Percentiles rank a stretch among this genome's conserved stretches.
phyloP scores from a whole-genome alignment of 2,329 filamentous ascomycete genomes.

The Fusarium sulawesiense region DNA sequence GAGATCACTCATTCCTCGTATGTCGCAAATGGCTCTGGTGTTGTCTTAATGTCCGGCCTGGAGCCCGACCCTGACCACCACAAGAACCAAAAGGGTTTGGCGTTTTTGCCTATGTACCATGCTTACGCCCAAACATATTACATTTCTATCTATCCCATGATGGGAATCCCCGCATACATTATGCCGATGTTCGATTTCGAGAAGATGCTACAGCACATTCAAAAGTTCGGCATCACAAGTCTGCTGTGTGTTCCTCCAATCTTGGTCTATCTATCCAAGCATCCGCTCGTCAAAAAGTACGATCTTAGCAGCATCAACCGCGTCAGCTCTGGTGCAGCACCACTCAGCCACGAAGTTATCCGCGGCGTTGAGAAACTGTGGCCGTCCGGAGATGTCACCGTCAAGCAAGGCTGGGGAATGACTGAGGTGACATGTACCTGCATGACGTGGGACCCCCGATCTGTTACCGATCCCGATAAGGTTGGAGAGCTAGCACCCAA shows the following conservation, averaged over 20 bases:
- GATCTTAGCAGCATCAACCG: slow-evolving; percentile 73
- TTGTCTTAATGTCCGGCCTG: slow-evolving; percentile 55
- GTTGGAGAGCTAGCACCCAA: slow-evolving; percentile 52
- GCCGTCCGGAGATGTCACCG: slow-evolving; percentile 48
- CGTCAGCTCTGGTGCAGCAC: slow-evolving; percentile 75
- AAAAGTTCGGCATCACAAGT: slow-evolving; percentile 74
- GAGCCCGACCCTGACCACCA: slow-evolving; percentile 58
- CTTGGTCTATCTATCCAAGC: slow-evolving; percentile 76
- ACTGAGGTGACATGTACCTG: slow-evolving; percentile 81
- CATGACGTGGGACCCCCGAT: slow-evolving; percentile 76
- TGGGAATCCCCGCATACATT: slow-evolving; percentile 74
- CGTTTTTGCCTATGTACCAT: slow-evolving; percentile 82
- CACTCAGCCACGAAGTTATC: slow-evolving; percentile 65
- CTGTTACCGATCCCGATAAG: slow-evolving; percentile 1
- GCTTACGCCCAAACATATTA: slow-evolving; percentile 78
- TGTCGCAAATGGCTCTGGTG: slow-evolving; percentile 74
- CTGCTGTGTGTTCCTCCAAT: slow-evolving; percentile 79
- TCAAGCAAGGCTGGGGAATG: slow-evolving; percentile 86
- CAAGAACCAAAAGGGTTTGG: slow-evolving; percentile 60
- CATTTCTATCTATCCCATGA: slow-evolving; percentile 66
- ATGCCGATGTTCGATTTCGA: slow-evolving; percentile 83
- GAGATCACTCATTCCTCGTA: slow-evolving; percentile 81
- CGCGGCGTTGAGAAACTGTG: slow-evolving; percentile 63
- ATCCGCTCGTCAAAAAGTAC: slow-evolving; percentile 72
- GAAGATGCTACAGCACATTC: slow-evolving; percentile 74